Evolutionary conservation across 2,329 filamentous ascomycete genomes (phyloP), one percentile per base, ranked within the genome.

Genomic region (Colletotrichum plurivorum): DNA sequence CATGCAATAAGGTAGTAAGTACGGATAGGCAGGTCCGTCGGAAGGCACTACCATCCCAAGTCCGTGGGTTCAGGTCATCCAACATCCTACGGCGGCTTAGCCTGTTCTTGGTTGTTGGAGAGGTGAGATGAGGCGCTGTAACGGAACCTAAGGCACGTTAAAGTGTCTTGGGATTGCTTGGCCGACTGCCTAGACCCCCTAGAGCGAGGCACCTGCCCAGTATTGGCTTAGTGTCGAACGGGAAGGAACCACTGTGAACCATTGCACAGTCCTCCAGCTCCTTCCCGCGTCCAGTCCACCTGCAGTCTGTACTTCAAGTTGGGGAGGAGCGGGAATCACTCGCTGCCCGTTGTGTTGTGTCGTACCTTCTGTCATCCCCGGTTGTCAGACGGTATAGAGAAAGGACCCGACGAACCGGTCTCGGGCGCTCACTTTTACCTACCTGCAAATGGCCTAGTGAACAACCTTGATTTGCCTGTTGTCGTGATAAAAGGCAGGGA

Each of bases 181-280:
- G 53, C 48, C 20, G 39, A 43, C 48, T 9, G 31, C 31, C 31
- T 36, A 10, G 27, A 36, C 8, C 10, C 8, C 31, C 31, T 36
- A 36, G 8, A 36, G 22, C 22, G 4, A 31, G 27, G 27, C 9
- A 31, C 27, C 31, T 54, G 31, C 41, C 60, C 54, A 25, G 41
- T 22, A 36, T 43, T 16, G 60, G 60, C 20, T 41, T 63, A 58
- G 46, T 64, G 60, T 18, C 59, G 39, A 62, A 65, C 31, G 52
- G 60, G 52, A 64, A 57, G 39, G 31, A 43, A 56, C 16, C 22
- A 39, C 18, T 15, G 20, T 46, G 31, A n/a, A 57, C 22, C 13
- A 8, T 54, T 15, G 31, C 53, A 22, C 48, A 39, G 15, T 41
- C 9, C 9, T 45, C 36, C 22, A 25, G 9, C n/a, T 18, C 12